Evolutionary conservation across 441 rosid species (phyloP).

Genomic region (Euphorbia schlechtendalii): DNA sequence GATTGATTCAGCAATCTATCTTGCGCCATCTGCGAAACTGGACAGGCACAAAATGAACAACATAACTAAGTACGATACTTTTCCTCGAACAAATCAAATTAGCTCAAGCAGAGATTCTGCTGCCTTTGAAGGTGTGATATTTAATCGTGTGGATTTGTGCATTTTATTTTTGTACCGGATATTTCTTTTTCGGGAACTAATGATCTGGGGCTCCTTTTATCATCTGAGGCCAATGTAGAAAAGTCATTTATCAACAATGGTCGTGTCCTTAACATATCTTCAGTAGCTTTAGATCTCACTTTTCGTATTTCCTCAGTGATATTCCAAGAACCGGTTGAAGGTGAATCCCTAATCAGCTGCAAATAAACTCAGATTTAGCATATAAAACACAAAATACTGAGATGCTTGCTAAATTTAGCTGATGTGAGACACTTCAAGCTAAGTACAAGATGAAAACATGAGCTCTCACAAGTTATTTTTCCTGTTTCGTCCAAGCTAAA

Average conservation of each 20-base stretch:
- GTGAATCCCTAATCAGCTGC: conserved; percentile 51
- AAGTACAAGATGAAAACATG: neutral
- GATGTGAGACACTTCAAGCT: conserved; percentile 1
- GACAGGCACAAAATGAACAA: conserved; percentile 20
- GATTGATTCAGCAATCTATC: conserved; percentile 30
- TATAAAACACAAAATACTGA: conserved; percentile 13
- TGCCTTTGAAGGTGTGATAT: conserved; percentile 29
- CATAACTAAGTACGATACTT: neutral
- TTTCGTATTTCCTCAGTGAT: conserved; percentile 77
- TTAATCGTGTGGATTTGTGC: conserved; percentile 18
- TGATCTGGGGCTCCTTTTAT: conserved; percentile 27
- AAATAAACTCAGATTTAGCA: conserved; percentile 41
- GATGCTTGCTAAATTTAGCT: too few relatives aligned
- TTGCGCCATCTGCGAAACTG: conserved; percentile 33
- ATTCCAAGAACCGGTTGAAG: conserved; percentile 63
- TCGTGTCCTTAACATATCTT: conserved; percentile 59
- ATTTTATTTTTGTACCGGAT: conserved; percentile 21
- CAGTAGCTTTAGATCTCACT: conserved; percentile 85
- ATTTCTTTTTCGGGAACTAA: conserved; percentile 23
- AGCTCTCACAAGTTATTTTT: neutral
- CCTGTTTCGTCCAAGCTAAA: neutral
- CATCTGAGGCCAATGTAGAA: conserved; percentile 35
- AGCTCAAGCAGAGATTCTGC: conserved; percentile 19
- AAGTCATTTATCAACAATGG: conserved; percentile 42
- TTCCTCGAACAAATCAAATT: conserved; percentile 12